These are phyloP conservation scores for Psophocarpus tetragonolobus DNA, from an alignment of 306 rosid species.

Conservation along the genomic window DNA sequence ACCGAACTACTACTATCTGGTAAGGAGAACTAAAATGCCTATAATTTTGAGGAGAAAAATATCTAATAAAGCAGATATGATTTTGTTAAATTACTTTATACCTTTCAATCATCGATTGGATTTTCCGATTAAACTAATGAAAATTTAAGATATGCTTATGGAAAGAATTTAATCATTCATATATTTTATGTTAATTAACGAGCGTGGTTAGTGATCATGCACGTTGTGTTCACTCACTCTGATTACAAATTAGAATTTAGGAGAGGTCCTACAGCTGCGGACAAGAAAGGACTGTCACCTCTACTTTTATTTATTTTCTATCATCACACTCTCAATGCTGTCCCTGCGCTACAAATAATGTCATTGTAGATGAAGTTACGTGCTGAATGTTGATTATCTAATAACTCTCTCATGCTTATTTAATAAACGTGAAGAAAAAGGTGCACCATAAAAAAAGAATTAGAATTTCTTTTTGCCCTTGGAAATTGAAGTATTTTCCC, in stretches of 20 bases:
- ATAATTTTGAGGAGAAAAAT: background rate
- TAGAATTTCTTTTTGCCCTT: background rate
- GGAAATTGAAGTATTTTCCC: background rate
- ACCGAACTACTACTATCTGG: too few relatives aligned
- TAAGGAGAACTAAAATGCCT: background rate
- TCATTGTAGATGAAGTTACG: slow-evolving; percentile 8
- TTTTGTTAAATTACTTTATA: background rate
- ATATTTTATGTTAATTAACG: background rate
- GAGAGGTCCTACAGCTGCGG: slow-evolving; percentile 13
- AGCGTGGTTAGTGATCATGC: slow-evolving; percentile 31
- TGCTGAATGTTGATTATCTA: background rate
- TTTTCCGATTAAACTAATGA: background rate
- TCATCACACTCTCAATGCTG: background rate
- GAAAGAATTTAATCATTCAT: slow-evolving; percentile 22
- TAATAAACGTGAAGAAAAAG: background rate
- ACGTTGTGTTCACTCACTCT: slow-evolving; percentile 17
- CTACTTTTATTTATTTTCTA: background rate
- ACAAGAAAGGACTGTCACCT: background rate
- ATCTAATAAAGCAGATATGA: background rate
- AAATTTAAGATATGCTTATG: background rate
- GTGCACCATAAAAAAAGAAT: background rate
- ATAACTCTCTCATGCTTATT: background rate
- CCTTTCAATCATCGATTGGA: slow-evolving; percentile 7
- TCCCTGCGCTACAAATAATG: background rate
- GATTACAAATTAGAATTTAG: slow-evolving; percentile 24